Conservation (phyloP, 1,139 yeast species). For the Maudiozyma humilis region DNA sequence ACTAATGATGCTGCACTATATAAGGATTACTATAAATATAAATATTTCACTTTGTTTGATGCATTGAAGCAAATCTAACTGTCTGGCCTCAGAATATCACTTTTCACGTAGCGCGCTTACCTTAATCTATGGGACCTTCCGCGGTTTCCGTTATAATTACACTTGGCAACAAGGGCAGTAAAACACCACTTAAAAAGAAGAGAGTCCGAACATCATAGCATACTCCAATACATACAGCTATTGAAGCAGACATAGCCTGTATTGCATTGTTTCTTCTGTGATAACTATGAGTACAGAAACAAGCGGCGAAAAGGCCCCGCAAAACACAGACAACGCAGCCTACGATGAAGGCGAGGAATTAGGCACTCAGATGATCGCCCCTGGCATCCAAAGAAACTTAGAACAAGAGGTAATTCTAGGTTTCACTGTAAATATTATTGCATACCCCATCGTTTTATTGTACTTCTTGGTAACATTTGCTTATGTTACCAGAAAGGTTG, state of each 20-base stretch:
- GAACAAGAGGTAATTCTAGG: conserved; percentile 27
- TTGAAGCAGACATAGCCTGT: no score
- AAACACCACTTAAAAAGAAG: no score
- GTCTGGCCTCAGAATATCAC: no score
- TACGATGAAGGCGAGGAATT: conserved; percentile 6
- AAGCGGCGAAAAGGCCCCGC: not conserved
- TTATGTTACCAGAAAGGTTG: conserved; percentile 18
- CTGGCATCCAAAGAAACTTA: conserved; percentile 24
- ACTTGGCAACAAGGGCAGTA: no score
- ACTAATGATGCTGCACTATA: no score
- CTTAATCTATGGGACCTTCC: no score
- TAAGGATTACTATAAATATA: not conserved
- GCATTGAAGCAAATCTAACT: no score
- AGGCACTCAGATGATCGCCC: conserved; percentile 16
- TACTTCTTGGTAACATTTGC: conserved; percentile 21
- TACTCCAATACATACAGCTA: no score
- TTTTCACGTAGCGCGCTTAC: not conserved
- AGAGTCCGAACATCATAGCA: no score
- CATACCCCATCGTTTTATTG: conserved; percentile 22
- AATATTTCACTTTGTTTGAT: not conserved
- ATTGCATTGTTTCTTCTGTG: no score
- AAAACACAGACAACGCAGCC: not conserved
- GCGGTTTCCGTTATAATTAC: no score
- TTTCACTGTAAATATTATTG: conserved; percentile 20
- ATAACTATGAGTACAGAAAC: not conserved